Percentiles rank a stretch among this genome's conserved stretches.
Conservation (phyloP, 768 basidiomycete species). For the Hericium erinaceus region DNA sequence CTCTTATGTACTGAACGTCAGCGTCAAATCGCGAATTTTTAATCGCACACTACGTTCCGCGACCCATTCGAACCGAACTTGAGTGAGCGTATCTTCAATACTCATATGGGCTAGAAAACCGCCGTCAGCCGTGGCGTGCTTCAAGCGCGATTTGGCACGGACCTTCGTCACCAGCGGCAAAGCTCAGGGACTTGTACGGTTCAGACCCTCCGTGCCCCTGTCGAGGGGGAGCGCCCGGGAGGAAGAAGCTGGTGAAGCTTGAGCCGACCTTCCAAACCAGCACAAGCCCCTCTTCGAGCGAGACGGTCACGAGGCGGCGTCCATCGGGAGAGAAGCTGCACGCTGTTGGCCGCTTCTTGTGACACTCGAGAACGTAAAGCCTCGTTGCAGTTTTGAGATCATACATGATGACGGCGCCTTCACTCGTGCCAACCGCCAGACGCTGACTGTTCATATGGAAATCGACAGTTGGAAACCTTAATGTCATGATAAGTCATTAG, state of each 20-base stretch:
- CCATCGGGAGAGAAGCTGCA: constrained; percentile 94
- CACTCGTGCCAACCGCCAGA: constrained; percentile 86
- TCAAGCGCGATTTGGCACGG: constrained; percentile 16
- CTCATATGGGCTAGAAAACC: constrained; percentile 39
- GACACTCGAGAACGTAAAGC: constrained; percentile 89
- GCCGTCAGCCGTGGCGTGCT: neutral
- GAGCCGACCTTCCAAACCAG: constrained; percentile 95
- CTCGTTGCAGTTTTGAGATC: constrained; percentile 94
- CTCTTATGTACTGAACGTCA: constrained; percentile 78
- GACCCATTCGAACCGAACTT: constrained; percentile 78
- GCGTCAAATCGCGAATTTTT: constrained; percentile 67
- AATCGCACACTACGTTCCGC: constrained; percentile 77
- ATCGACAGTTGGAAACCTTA: constrained; percentile 86
- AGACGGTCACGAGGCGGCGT: constrained; percentile 76
- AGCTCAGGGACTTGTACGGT: constrained; percentile 82
- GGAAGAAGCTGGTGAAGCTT: constrained; percentile 84
- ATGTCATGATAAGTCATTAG: neutral
- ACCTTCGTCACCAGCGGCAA: constrained; percentile 83
- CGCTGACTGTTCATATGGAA: constrained; percentile 85
- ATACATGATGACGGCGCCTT: constrained; percentile 93
- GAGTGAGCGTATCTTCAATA: constrained; percentile 55
- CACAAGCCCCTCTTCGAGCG: constrained; percentile 74
- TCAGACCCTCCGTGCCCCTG: constrained; percentile 77
- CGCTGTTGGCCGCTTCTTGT: constrained; percentile 71
- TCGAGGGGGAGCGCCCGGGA: constrained; percentile 82